phyloP scores from a whole-genome alignment of 1,284 basidiomycete genomes.

The Malassezia arunalokei region DNA sequence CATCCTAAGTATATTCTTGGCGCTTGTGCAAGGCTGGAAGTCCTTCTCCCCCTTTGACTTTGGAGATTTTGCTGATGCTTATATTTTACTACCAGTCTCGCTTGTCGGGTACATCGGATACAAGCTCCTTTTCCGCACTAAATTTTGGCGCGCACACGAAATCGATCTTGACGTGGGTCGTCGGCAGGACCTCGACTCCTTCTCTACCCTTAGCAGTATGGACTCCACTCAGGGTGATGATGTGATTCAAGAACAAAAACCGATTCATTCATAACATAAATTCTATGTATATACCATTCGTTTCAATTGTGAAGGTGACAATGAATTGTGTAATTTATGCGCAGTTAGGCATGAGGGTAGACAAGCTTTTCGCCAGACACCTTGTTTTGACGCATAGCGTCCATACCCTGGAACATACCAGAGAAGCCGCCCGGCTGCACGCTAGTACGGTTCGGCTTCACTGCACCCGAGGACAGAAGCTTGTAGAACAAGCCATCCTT shows the following conservation, averaged over 20 bases:
- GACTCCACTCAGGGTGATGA: neutral
- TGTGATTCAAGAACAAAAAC: neutral
- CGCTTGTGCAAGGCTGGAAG: slow-evolving; percentile 41
- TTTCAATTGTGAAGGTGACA: neutral
- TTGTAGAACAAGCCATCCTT: slow-evolving; percentile 24
- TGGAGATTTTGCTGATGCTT: slow-evolving; percentile 24
- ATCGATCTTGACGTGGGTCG: slow-evolving; percentile 54
- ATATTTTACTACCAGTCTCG: slow-evolving; percentile 43
- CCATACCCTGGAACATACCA: slow-evolving; percentile 24
- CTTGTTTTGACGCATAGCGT: slow-evolving; percentile 29
- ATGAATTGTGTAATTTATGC: neutral
- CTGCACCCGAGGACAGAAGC: slow-evolving; percentile 20
- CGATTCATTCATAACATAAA: neutral
- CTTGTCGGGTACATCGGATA: slow-evolving; percentile 20
- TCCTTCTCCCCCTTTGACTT: slow-evolving; percentile 23
- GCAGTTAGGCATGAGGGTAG: slow-evolving; percentile 7
- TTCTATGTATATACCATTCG: neutral
- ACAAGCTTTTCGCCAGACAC: slow-evolving; percentile 37
- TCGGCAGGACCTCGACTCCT: slow-evolving; percentile 21
- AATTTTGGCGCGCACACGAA: slow-evolving; percentile 33
- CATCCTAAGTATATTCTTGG: slow-evolving; percentile 26
- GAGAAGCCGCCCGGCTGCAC: slow-evolving; percentile 27
- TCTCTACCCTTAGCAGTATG: neutral
- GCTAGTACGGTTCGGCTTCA: slow-evolving; percentile 32
- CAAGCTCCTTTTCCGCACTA: slow-evolving; percentile 39